These are phyloP conservation scores for Phalaenopsis hybrid DNA, from an alignment of 116 monocot genomes.

Conservation along the genomic window DNA sequence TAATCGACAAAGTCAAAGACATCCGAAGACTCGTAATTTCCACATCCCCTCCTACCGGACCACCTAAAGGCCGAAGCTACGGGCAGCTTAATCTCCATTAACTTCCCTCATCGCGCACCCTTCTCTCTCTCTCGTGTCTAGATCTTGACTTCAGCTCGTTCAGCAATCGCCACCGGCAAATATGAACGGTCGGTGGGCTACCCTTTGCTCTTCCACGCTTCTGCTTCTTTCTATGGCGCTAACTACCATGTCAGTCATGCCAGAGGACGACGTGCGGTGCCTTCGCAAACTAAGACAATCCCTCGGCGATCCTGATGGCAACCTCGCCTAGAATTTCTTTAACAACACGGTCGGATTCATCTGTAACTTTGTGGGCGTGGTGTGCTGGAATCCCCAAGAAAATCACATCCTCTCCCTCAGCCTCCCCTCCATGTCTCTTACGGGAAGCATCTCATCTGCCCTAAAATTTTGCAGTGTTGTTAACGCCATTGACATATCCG, in stretches of 20 bases:
- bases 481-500: constrained; percentile 22
- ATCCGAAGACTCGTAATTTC: no score
- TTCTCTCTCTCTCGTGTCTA: not conserved
- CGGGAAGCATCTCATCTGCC: constrained; percentile 19
- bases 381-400: constrained; percentile 23
- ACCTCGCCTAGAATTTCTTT: not conserved
- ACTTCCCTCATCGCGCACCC: not conserved
- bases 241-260: not conserved
- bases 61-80: no score
- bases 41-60: no score
- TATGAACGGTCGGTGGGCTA: no score
- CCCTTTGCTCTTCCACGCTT: no score
- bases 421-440: constrained; percentile 18
- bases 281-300: constrained; percentile 12
- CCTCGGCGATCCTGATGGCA: constrained; percentile 4
- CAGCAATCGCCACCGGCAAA: no score
- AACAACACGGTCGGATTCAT: constrained; percentile 18
- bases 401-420: constrained; percentile 18
- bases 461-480: constrained; percentile 19
- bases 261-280: constrained; percentile 27
- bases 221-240: not conserved
- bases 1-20: no score
- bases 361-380: constrained; percentile 18
- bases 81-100: not conserved
- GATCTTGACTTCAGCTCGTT: not conserved